Evolutionary conservation across 768 basidiomycete species (phyloP), one percentile per base, ranked within the genome.

Genomic region (Cantharellus cinnabarinus): DNA sequence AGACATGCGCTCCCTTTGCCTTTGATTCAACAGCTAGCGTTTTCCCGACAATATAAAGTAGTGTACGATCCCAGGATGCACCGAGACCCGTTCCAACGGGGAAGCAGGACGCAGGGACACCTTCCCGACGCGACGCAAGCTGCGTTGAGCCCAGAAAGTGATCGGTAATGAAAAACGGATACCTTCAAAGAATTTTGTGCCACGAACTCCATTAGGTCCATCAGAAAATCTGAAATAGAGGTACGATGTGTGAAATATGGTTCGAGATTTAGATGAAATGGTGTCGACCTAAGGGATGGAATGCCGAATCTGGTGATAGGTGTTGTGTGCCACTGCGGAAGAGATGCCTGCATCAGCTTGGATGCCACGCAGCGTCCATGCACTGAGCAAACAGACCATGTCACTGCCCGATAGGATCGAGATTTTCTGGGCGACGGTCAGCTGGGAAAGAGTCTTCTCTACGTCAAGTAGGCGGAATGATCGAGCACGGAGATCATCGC

Each of bases 381-480:
- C 10, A 29, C 29, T 48, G 44, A 48, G 44, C 10, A 48, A 29
- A 10, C 52, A 37, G 1, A 54, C 52, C 52, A 54, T 10, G 14
- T 84, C 83, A 20, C 81, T 81, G 15, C 84, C 85, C 2, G 81
- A 82, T 3, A 77, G 82, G 35, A 89, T 72, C 48, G 74, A 70
- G 64, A 87, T 84, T 0, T 83, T 80, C 65, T 88, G 85, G 42
- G 85, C 84, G 0, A 76, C 80, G 1, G 82, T 82, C 61, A 87
- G 70, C 59, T 78, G 71, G 15, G 79, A 76, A 56, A 86, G 71
- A 57, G 85, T 70, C 53, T 79, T 74, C 62, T 76, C 71, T 51
- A 87, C 72, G 66, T 80, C 29, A 10, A 48, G 44, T 58, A n/a
- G 4, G 5, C 7, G 38, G n/a, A 40, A 29, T 40, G 58, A 4